Conservation (phyloP, 345 rosid species). For the Cardamine resedifolia region DNA sequence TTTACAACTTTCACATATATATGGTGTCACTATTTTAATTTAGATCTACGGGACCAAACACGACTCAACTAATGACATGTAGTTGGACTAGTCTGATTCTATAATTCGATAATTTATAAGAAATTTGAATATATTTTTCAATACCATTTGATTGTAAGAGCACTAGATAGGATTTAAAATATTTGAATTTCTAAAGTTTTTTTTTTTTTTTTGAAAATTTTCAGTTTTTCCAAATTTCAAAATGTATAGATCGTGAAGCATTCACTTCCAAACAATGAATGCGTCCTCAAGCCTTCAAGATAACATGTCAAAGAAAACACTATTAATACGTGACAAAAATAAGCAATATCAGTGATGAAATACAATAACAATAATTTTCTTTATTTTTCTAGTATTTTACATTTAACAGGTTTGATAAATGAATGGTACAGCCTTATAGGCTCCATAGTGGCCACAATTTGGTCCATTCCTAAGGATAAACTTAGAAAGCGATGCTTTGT, state of each 20-base stretch:
- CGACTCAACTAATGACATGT: neutral
- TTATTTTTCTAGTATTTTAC: neutral
- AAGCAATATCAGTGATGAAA: neutral
- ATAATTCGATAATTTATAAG: neutral
- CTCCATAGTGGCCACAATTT: constrained; percentile 22
- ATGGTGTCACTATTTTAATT: too few relatives aligned
- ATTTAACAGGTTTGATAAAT: neutral
- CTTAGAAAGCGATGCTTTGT: constrained; percentile 36
- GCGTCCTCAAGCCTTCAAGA: neutral
- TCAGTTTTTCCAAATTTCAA: constrained; percentile 5
- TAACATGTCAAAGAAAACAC: neutral
- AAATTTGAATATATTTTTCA: neutral
- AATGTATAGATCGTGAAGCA: constrained; percentile 17
- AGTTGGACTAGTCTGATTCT: neutral
- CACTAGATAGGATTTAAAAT: neutral
- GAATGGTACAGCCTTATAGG: constrained; percentile 6
- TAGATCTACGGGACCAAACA: too few relatives aligned
- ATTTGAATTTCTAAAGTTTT: constrained; percentile 23
- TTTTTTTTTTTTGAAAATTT: too few relatives aligned
- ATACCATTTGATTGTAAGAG: neutral
- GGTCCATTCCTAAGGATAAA: constrained; percentile 20
- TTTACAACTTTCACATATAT: neutral
- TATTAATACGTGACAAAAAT: neutral
- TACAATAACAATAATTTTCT: neutral
- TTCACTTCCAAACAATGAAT: constrained; percentile 19